A percentile compares a stretch with the other conserved stretches of the same genome.
Evolutionary conservation across 2,329 filamentous ascomycete genomes (phyloP).

Genomic region (Monilinia fructigena): DNA sequence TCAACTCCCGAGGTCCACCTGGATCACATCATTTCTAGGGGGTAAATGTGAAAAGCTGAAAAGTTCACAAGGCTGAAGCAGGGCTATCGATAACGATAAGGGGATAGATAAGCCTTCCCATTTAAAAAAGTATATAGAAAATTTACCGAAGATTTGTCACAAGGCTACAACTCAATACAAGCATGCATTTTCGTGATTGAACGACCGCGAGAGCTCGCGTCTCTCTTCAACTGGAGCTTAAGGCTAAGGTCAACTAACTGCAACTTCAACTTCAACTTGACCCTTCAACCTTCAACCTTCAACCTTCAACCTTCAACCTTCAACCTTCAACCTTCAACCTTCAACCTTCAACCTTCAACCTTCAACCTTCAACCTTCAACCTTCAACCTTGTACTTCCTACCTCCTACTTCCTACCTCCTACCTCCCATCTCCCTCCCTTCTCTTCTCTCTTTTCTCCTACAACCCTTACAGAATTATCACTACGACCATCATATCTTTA

Average conservation of each 20-base stretch:
- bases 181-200: slow-evolving; percentile 18
- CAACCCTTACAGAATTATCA: neutral
- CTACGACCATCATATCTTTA: too few species aligned
- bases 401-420: too few species aligned
- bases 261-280: neutral
- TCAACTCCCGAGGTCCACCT: too few species aligned
- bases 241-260: too few species aligned
- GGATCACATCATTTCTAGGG: too few species aligned
- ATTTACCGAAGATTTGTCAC: too few species aligned
- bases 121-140: neutral
- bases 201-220: slow-evolving; percentile 2
- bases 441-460: too few species aligned
- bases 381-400: neutral
- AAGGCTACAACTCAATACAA: neutral
- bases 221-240: neutral
- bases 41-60: too few species aligned
- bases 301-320: neutral
- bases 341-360: neutral
- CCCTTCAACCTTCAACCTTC: neutral
- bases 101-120: neutral
- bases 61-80: neutral
- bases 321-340: neutral
- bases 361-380: neutral
- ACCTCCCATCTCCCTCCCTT: neutral
- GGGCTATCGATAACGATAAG: slow-evolving; percentile 18